phyloP scores from a whole-genome alignment of 2,329 filamentous ascomycete genomes.

The Stemphylium vesicarium region DNA sequence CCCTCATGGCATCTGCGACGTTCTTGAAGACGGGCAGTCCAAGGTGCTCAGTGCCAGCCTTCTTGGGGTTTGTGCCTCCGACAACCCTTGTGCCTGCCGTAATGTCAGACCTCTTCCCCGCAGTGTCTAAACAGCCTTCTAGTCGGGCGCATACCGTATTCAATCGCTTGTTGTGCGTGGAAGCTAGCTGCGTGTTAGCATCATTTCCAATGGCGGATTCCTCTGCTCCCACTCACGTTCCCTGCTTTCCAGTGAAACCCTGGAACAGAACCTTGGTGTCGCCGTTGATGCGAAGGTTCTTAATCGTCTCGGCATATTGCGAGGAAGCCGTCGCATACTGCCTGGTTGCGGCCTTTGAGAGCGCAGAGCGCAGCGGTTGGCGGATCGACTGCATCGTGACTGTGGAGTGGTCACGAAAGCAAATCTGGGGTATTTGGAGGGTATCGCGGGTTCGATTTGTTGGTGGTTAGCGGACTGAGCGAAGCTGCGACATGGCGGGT shows the following conservation, averaged over 20 bases:
- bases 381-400: constrained; percentile 83
- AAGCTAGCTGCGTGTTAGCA: constrained; percentile 67
- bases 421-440: constrained; percentile 21
- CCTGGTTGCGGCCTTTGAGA: constrained; percentile 71
- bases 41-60: constrained; percentile 89
- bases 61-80: constrained; percentile 98
- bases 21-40: constrained; percentile 91
- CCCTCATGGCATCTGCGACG: constrained; percentile 85
- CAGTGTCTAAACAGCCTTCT: constrained; percentile 19
- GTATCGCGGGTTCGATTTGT: constrained; percentile 23
- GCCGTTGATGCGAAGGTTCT: constrained; percentile 88
- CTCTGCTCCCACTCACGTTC: constrained; percentile 62
- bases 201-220: neutral
- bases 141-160: constrained; percentile 75
- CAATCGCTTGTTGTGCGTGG: constrained; percentile 96
- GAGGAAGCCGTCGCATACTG: constrained; percentile 77
- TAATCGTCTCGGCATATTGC: constrained; percentile 55
- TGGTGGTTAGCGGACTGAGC: constrained; percentile 26
- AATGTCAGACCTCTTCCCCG: constrained; percentile 35
- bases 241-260: constrained; percentile 96
- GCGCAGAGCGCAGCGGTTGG: constrained; percentile 72
- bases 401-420: constrained; percentile 35
- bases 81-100: constrained; percentile 88
- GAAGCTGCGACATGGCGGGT: constrained; percentile 32
- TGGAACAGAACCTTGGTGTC: constrained; percentile 97